These are phyloP conservation scores for Neurospora tetraspora DNA, from an alignment of 495 filamentous ascomycete genomes.

Conservation along the genomic window DNA sequence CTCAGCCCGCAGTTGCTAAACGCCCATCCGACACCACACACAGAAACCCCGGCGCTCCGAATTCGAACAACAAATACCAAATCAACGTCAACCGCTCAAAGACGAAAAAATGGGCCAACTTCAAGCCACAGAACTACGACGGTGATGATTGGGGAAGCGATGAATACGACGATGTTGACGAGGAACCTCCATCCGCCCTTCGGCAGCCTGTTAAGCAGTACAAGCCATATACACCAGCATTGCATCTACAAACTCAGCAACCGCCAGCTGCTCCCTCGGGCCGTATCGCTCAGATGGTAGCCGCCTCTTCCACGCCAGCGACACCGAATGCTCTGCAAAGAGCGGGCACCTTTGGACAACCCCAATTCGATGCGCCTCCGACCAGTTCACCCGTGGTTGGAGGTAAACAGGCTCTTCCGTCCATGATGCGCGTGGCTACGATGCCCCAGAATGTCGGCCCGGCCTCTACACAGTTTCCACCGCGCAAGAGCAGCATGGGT, in stretches of 20 bases:
- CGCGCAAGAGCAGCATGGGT: constrained; percentile 52
- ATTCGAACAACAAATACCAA: constrained; percentile 30
- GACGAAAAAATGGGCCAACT: constrained; percentile 91
- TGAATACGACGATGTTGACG: constrained; percentile 54
- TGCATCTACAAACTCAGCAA: constrained; percentile 15
- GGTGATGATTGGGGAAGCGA: constrained; percentile 91
- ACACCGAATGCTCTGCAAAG: background rate
- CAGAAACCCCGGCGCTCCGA: constrained; percentile 24
- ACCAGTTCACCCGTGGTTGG: background rate
- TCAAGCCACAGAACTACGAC: constrained; percentile 78
- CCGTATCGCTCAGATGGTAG: background rate
- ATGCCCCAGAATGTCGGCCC: constrained; percentile 15
- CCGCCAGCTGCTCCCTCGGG: background rate
- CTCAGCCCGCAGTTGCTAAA: background rate
- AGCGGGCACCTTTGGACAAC: background rate
- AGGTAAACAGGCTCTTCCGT: background rate
- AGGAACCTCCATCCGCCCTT: constrained; percentile 33
- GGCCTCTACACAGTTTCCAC: constrained; percentile 35
- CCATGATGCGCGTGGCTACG: constrained; percentile 8
- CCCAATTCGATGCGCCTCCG: background rate
- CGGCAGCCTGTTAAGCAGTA: constrained; percentile 21
- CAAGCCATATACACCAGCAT: constrained; percentile 8
- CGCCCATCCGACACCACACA: background rate
- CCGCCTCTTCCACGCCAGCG: background rate
- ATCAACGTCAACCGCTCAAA: constrained; percentile 84